Evolutionary conservation across 371 early-diverging fungal genomes (phyloP).

Genomic region (Rhizopus delemar): DNA sequence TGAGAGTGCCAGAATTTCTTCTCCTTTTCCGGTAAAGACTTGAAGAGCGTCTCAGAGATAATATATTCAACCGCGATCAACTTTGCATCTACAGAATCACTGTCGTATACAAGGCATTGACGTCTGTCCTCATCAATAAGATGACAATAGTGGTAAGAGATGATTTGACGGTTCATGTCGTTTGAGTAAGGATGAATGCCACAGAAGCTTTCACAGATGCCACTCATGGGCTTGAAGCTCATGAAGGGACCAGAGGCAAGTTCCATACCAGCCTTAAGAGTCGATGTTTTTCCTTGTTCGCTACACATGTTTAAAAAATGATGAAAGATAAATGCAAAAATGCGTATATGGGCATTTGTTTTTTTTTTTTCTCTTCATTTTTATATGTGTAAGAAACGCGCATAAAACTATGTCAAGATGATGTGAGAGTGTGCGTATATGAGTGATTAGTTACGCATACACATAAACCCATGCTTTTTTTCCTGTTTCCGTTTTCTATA

Average conservation of each 20-base stretch:
- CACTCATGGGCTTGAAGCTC: conserved; percentile 10
- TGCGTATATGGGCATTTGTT: not conserved
- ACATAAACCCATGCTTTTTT: too few species aligned
- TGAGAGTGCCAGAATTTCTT: conserved; percentile 55
- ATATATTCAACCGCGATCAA: conserved; percentile 59
- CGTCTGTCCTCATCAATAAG: conserved; percentile 50
- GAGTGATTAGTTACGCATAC: too few species aligned
- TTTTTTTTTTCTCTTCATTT: too few species aligned
- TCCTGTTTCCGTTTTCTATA: too few species aligned
- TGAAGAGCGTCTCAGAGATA: conserved; percentile 51
- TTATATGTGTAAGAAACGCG: too few species aligned
- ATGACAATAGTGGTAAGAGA: conserved; percentile 52
- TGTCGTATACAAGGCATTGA: conserved; percentile 57
- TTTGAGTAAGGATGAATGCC: conserved; percentile 34
- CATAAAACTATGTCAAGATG: too few species aligned
- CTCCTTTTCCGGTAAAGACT: conserved; percentile 36
- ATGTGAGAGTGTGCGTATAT: too few species aligned
- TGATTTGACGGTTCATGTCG: conserved; percentile 41
- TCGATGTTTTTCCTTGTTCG: conserved; percentile 1
- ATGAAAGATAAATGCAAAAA: too few species aligned
- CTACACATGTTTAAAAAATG: not conserved
- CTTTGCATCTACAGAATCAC: conserved; percentile 33
- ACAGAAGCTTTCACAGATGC: conserved; percentile 28
- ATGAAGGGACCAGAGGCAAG: not conserved
- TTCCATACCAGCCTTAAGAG: not conserved